Evolutionary conservation across 192 early-diverging fungal species (phyloP), one percentile per base, ranked within the genome.

Genomic region (Coemansia sp.): DNA sequence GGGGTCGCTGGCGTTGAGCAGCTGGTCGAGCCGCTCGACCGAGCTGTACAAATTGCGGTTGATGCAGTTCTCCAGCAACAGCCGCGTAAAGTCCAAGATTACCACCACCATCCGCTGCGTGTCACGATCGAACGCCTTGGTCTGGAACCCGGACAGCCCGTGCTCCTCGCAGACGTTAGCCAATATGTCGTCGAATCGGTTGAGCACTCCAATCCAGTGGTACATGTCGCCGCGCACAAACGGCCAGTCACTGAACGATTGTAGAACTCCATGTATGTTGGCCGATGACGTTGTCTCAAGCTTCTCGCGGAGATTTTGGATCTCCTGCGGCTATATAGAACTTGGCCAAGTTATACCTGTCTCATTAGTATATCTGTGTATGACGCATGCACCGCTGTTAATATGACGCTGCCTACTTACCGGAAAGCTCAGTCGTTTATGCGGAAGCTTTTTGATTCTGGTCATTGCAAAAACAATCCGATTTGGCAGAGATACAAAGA

Each of bases 31-130:
- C 70, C 94, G 91, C 89, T 95, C 85, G 4, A 85, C 70, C 41
- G 95, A 97, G 62, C 87, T 93, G 76, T 98, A 99, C 29, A 98
- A 79, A 65, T 92, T 95, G 46, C 98, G 87, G 71, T 96, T 98
- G 48, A 95, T 95, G 68, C 94, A 95, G 74, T 93, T 94, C 72
- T 99, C 96, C 83, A 96, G 90, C 59, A 99, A 78, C 17, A 90
- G 69, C 19, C 89, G 87, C 42, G 93, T 91, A 53, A 97, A 92
- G 44, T 82, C 63, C 59, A 97, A 69, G 42, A 96, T 88, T 1
- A 90, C 85, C 1, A 93, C 68, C 37, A 91, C 54, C 27, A 91
- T 65, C 36, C 62, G 62, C 64, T 89, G 90, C 29, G 85, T 86
- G 36, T 72, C 62, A 9, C 73, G 34, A 14, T 86, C 77, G 71